These are phyloP conservation scores for Benincasa hispida DNA, from an alignment of 306 rosid species.

Conservation along the genomic window DNA sequence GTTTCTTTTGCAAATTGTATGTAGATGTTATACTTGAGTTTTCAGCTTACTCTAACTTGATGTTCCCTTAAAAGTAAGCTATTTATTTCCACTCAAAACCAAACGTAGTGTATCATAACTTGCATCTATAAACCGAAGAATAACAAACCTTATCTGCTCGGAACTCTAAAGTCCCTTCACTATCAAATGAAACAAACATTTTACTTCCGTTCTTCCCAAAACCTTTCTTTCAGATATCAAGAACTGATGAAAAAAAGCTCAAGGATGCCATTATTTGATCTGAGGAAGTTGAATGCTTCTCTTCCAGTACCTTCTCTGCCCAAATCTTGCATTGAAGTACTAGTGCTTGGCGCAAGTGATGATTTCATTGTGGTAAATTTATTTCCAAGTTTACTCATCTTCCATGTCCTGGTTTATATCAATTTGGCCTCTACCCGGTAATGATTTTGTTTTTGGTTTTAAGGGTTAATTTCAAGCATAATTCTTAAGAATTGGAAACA, in stretches of 20 bases:
- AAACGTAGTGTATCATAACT: background rate
- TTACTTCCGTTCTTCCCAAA: background rate
- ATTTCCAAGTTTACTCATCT: background rate
- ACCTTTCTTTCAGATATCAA: conserved; percentile 46
- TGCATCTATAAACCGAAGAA: background rate
- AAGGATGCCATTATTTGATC: conserved; percentile 84
- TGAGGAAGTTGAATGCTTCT: conserved; percentile 71
- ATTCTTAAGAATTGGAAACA: background rate
- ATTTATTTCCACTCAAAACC: background rate
- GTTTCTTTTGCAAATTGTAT: background rate
- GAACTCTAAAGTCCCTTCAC: background rate
- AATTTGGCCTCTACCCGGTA: background rate
- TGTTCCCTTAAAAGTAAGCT: background rate
- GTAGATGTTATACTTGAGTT: background rate
- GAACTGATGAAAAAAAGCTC: conserved; percentile 85
- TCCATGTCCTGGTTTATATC: background rate
- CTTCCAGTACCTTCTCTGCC: conserved; percentile 73
- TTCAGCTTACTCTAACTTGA: background rate
- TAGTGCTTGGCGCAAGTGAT: conserved; percentile 65
- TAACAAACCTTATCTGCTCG: background rate
- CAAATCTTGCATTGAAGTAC: conserved; percentile 38
- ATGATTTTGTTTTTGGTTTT: background rate
- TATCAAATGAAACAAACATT: background rate
- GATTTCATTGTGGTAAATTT: conserved; percentile 77
- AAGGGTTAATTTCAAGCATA: background rate